Conservation (phyloP, 2,329 filamentous ascomycete species). For the Aspergillus fumigatiaffinis region DNA sequence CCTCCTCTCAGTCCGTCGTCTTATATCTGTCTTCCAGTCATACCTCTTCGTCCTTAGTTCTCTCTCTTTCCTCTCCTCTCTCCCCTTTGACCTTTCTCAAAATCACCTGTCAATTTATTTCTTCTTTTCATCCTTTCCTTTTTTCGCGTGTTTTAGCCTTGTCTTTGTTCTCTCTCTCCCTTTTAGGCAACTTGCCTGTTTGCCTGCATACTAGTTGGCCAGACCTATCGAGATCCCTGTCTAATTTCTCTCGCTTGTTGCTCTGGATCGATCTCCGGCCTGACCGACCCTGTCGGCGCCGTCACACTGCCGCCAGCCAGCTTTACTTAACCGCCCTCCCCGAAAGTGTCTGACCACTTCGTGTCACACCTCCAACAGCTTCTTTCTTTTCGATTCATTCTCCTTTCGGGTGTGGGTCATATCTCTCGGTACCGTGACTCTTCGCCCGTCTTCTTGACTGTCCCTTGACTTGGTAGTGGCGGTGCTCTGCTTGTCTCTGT, state of each 20-base stretch:
- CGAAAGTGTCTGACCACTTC: constrained; percentile 15
- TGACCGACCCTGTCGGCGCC: constrained; percentile 19
- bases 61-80: constrained; percentile 6
- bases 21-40: constrained; percentile 2
- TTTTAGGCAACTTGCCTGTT: constrained; percentile 22
- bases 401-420: constrained; percentile 3
- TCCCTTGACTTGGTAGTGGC: background rate
- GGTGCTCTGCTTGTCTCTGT: background rate
- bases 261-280: constrained; percentile 18
- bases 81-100: constrained; percentile 14
- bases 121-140: constrained; percentile 4
- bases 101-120: constrained; percentile 2
- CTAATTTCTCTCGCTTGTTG: constrained; percentile 21
- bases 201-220: constrained; percentile 15
- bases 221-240: constrained; percentile 14
- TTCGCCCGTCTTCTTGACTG: background rate
- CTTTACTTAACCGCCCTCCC: constrained; percentile 22
- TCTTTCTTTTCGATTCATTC: constrained; percentile 12
- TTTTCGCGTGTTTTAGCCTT: background rate
- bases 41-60: constrained; percentile 8
- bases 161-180: constrained; percentile 28
- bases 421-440: constrained; percentile 7
- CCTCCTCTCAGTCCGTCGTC: background rate
- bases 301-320: constrained; percentile 24
- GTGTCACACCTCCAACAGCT: constrained; percentile 8